These are phyloP conservation scores for Piloderma croceum DNA, from an alignment of 768 basidiomycete species.

Conservation along the genomic window DNA sequence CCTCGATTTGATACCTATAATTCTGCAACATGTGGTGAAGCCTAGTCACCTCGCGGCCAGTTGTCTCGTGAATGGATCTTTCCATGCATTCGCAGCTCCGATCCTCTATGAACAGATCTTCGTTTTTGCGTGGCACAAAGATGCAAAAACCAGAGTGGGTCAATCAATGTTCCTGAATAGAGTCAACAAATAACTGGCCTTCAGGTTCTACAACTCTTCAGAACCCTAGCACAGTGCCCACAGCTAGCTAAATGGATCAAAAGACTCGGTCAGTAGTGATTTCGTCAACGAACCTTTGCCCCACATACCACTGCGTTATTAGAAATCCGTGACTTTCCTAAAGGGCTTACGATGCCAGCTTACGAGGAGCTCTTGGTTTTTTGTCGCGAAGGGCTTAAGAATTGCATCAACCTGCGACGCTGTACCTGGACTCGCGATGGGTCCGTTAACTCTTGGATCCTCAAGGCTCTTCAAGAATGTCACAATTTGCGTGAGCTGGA, in stretches of 20 bases:
- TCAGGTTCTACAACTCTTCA: conserved; percentile 59
- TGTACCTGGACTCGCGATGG: conserved; percentile 83
- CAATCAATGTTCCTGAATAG: background rate
- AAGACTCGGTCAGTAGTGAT: conserved; percentile 44
- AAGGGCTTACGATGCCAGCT: conserved; percentile 29
- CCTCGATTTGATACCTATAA: conserved; percentile 53
- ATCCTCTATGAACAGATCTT: conserved; percentile 52
- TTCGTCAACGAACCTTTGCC: background rate
- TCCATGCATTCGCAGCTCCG: conserved; percentile 45
- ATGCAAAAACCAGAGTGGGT: conserved; percentile 55
- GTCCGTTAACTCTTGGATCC: conserved; percentile 54
- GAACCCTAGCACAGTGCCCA: conserved; percentile 48
- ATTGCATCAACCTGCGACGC: conserved; percentile 54
- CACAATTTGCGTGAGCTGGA: conserved; percentile 50
- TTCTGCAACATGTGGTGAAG: conserved; percentile 46
- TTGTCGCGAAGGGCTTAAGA: conserved; percentile 47
- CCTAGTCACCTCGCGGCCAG: conserved; percentile 45
- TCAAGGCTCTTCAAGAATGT: conserved; percentile 44
- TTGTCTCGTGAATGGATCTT: conserved; percentile 55
- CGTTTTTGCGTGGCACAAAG: conserved; percentile 69
- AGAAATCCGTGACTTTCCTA: conserved; percentile 77
- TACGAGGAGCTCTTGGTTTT: conserved; percentile 31
- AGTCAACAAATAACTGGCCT: background rate
- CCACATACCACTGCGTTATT: background rate
- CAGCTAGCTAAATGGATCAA: conserved; percentile 55